These are phyloP conservation scores for Porcisia hertigi DNA, from an alignment of 208 protist genomes.

Conservation along the genomic window DNA sequence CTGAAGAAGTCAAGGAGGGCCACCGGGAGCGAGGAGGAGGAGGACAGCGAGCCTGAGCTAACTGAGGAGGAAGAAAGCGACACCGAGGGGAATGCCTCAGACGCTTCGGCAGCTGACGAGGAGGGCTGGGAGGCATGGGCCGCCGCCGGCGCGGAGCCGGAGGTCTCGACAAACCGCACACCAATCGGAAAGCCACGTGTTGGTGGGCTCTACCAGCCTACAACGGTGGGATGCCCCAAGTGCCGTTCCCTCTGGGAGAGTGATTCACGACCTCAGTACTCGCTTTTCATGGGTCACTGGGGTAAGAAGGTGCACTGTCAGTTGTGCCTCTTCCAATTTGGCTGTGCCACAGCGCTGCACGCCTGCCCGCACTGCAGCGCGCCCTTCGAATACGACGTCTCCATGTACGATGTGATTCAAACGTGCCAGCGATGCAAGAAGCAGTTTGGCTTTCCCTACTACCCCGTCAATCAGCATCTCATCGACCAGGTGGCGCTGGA, in stretches of 20 bases:
- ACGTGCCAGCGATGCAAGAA: slow-evolving; percentile 59
- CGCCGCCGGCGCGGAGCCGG: slow-evolving; percentile 33
- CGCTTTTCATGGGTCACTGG: slow-evolving; percentile 86
- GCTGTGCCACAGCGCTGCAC: slow-evolving; percentile 76
- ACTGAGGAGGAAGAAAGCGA: slow-evolving; percentile 30
- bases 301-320: slow-evolving; percentile 86
- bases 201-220: slow-evolving; percentile 52
- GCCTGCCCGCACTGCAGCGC: slow-evolving; percentile 77
- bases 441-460: slow-evolving; percentile 82
- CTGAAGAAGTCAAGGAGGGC: slow-evolving; percentile 4
- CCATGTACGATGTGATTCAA: slow-evolving; percentile 70
- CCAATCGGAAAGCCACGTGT: slow-evolving; percentile 58
- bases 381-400: slow-evolving; percentile 78
- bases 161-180: slow-evolving; percentile 74
- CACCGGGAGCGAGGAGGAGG: slow-evolving; percentile 18
- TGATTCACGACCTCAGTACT: slow-evolving; percentile 79
- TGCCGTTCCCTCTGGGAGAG: slow-evolving; percentile 76
- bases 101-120: slow-evolving; percentile 29
- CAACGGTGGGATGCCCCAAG: slow-evolving; percentile 69
- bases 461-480: slow-evolving; percentile 73
- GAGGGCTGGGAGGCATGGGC: slow-evolving; percentile 28
- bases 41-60: slow-evolving; percentile 30
- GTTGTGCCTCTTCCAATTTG: slow-evolving; percentile 81
- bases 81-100: slow-evolving; percentile 26
- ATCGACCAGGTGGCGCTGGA: slow-evolving; percentile 65